Evolutionary conservation across 176 grass and related monocot species (phyloP), one percentile per base, ranked within the genome.

Genomic region (Cenchrus americanus): DNA sequence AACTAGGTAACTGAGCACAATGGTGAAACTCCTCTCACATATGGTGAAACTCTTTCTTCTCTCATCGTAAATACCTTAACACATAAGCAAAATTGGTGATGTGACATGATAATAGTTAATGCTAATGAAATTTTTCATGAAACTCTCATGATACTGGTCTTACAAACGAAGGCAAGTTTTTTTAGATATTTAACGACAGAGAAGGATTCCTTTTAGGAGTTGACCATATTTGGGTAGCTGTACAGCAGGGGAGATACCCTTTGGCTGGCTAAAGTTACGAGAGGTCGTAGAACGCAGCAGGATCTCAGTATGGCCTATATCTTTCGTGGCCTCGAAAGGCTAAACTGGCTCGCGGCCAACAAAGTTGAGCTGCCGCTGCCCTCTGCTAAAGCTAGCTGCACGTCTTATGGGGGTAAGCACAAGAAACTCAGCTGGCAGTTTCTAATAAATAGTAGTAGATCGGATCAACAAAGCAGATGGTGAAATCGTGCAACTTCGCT

Each of bases 241-340:
- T 52, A 66, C 51, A 32, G 32, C 42, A 32, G 74, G 74, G 44
- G 72, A 83, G 53, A 81, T 76, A 76, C 54, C 1, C 1, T 71
- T 11, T n/a, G 65, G 79, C 70, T 64, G 53, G 48, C 26, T 52
- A 40, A 15, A 65, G 17, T 41, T 62, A 52, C 26, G 64, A 81
- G 64, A 70, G 64, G 82, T 61, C 77, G 40, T 3, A 60, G n/a
- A 42, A 8, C 49, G 37, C 73, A 22, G 14, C 17, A 78, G 66
- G 40, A 52, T 86, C 37, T 26, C 48, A 58, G 71, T 21, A 50
- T 81, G 71, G 71, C 71, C 37, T 24, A 48, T 24, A 48, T 85
- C 83, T 73, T 86, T 86, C 83, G 48, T 5, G 15, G 49, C 83
- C 73, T 82, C 88, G 66, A 90, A 90, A 86, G 73, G 79, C 83